phyloP scores from a whole-genome alignment of 306 rosid species.

The Ceratonia siliqua region DNA sequence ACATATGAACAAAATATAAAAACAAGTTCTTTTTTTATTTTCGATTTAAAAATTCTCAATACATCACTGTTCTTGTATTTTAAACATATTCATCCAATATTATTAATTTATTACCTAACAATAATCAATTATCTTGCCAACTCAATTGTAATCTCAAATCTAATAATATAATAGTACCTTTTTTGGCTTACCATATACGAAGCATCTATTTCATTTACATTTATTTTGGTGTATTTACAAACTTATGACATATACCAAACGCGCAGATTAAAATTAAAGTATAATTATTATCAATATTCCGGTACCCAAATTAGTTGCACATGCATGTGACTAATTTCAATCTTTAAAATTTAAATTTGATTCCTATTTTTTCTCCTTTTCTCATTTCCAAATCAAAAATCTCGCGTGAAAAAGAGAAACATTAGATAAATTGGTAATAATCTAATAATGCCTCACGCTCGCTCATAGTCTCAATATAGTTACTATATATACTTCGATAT shows the following conservation, averaged over 20 bases:
- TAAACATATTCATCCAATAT: neutral
- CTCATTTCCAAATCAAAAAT: no score
- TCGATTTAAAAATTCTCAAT: neutral
- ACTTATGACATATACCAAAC: neutral
- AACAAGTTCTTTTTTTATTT: neutral
- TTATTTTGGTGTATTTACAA: neutral
- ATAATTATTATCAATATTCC: neutral
- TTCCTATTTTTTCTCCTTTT: no score
- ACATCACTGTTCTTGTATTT: neutral
- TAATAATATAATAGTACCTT: neutral
- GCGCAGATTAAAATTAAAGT: no score
- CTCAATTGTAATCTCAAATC: neutral
- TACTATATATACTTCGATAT: no score
- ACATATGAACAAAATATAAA: neutral
- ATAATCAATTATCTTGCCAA: conserved; percentile 30
- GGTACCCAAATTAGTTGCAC: neutral
- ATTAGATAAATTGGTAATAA: no score
- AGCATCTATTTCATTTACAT: conserved; percentile 1
- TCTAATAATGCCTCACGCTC: no score
- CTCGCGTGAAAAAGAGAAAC: no score
- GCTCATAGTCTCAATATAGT: no score
- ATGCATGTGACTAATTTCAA: no score
- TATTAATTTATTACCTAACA: neutral
- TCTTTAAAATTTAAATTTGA: no score
- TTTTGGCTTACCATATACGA: neutral